phyloP scores from a whole-genome alignment of 2,329 filamentous ascomycete genomes.

The Juglanconis sp. region DNA sequence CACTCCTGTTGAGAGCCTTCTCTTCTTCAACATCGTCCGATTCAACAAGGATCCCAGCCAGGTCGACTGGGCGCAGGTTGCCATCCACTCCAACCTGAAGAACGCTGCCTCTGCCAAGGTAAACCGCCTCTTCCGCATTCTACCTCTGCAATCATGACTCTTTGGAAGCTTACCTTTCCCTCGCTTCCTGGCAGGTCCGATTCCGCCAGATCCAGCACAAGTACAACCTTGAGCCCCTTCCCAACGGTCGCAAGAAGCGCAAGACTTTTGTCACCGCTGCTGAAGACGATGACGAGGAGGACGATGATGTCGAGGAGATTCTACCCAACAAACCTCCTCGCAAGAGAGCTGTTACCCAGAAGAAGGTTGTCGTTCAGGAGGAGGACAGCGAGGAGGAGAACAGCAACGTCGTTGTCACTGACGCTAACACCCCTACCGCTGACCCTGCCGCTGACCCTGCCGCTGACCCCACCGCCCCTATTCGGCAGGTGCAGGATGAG shows the following conservation, averaged over 20 bases:
- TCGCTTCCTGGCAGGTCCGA: constrained; percentile 1
- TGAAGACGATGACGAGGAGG: background rate
- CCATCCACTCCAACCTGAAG: constrained; percentile 12
- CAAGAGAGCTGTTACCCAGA: background rate
- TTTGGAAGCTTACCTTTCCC: background rate
- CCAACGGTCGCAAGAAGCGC: background rate
- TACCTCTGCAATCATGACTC: too few relatives aligned
- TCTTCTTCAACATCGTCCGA: constrained; percentile 16
- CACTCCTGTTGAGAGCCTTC: constrained; percentile 6
- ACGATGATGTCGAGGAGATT: background rate
- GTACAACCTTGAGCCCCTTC: background rate
- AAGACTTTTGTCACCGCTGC: background rate
- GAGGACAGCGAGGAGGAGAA: background rate
- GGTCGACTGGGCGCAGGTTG: constrained; percentile 6
- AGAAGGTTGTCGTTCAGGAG: background rate
- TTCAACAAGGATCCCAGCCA: background rate
- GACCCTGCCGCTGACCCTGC: too few relatives aligned
- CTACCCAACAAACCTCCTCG: background rate
- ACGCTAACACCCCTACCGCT: too few relatives aligned
- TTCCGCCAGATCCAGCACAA: constrained; percentile 14
- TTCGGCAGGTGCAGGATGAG: too few relatives aligned
- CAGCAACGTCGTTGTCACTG: too few relatives aligned
- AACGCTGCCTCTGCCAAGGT: constrained; percentile 9
- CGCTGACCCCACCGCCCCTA: too few relatives aligned
- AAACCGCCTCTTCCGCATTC: background rate